phyloP scores from a whole-genome alignment of 305 asterid genomes.

The Caryopteris hybrid region DNA sequence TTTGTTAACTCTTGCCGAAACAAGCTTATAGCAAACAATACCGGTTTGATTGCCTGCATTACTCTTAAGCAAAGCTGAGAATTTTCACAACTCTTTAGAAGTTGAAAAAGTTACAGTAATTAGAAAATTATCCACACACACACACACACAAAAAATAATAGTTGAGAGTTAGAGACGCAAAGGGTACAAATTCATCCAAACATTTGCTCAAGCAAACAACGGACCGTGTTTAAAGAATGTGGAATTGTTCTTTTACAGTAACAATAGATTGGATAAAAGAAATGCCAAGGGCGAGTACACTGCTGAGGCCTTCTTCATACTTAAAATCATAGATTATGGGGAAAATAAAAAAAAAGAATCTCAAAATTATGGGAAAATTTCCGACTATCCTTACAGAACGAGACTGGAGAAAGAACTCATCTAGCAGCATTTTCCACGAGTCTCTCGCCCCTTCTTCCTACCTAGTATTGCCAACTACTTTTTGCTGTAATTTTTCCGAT shows the following conservation, averaged over 20 bases:
- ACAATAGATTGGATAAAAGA: background rate
- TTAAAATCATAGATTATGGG: background rate
- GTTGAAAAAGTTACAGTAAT: too few species aligned
- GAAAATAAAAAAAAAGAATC: background rate
- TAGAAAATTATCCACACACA: too few species aligned
- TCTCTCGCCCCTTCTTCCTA: background rate
- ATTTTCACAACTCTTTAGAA: too few species aligned
- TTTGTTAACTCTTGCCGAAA: too few species aligned
- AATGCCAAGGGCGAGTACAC: slow-evolving; percentile 15
- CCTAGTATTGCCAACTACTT: slow-evolving; percentile 10
- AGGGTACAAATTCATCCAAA: background rate
- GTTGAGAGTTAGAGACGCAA: too few species aligned
- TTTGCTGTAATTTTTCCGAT: background rate
- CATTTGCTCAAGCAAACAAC: background rate
- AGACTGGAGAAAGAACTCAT: slow-evolving; percentile 13
- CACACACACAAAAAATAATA: too few species aligned
- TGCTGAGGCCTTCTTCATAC: slow-evolving; percentile 16
- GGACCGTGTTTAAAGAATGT: background rate
- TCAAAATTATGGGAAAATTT: slow-evolving; percentile 16
- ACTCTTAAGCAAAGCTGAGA: too few species aligned
- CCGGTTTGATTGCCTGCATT: too few species aligned
- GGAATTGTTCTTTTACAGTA: background rate
- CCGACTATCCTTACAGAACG: slow-evolving; percentile 17
- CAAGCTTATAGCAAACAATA: too few species aligned
- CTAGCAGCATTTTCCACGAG: slow-evolving; percentile 1